phyloP scores from a whole-genome alignment of 345 rosid species.

The Eucalyptus cladocalyx region DNA sequence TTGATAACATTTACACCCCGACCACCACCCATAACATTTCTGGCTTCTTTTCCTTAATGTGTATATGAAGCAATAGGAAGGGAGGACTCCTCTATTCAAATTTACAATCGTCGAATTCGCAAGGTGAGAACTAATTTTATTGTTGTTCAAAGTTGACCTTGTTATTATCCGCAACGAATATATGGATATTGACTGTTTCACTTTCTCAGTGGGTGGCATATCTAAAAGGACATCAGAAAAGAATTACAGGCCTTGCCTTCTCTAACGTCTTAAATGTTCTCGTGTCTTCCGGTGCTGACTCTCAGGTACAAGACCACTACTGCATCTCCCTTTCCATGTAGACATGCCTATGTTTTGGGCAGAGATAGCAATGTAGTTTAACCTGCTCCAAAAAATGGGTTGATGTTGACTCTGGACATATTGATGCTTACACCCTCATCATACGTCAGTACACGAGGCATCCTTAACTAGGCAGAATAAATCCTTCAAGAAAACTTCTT shows the following conservation, averaged over 20 bases:
- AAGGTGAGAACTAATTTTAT: slow-evolving; percentile 24
- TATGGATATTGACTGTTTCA: background rate
- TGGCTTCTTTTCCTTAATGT: background rate
- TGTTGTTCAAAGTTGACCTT: background rate
- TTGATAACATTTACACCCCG: fast-evolving
- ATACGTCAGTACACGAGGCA: background rate
- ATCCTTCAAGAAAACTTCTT: background rate
- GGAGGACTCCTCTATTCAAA: background rate
- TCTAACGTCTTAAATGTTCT: slow-evolving; percentile 55
- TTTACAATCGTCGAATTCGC: too few species aligned
- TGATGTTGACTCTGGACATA: background rate
- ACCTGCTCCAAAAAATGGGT: background rate
- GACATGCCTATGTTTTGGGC: background rate
- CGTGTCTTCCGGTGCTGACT: slow-evolving; percentile 78
- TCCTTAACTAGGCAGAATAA: background rate
- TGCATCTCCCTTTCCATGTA: background rate
- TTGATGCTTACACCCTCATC: background rate
- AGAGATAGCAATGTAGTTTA: background rate
- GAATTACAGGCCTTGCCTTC: slow-evolving; percentile 86
- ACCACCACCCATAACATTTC: fast-evolving
- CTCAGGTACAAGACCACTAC: slow-evolving; percentile 28
- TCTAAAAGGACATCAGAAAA: slow-evolving; percentile 67
- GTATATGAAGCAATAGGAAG: background rate
- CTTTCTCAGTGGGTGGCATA: slow-evolving; percentile 46
- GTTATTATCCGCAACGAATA: background rate